Percentiles rank a stretch among this genome's conserved stretches.
Conservation (phyloP, 495 filamentous ascomycete genomes). For the Aspergillus incahuasiensis region DNA sequence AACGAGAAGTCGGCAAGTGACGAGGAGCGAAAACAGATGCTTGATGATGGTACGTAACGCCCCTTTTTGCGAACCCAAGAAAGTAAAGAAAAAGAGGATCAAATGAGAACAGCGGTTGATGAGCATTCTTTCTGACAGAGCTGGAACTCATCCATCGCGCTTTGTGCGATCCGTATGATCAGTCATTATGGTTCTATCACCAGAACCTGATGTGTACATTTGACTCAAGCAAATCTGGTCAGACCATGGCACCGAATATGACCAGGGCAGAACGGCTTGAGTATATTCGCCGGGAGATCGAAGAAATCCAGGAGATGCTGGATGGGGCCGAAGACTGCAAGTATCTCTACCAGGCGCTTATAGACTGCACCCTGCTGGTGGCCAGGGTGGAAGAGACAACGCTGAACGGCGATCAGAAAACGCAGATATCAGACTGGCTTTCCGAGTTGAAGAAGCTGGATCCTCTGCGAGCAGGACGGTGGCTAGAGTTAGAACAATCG, state of each 20-base stretch:
- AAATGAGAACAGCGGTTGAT: neutral
- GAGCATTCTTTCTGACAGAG: constrained; percentile 42
- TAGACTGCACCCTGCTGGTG: constrained; percentile 49
- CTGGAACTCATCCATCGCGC: constrained; percentile 68
- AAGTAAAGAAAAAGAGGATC: constrained; percentile 9
- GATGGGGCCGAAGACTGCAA: constrained; percentile 72
- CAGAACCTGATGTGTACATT: constrained; percentile 68
- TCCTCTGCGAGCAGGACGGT: constrained; percentile 63
- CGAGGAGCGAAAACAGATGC: constrained; percentile 56
- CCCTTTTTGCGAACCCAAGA: neutral
- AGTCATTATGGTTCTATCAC: constrained; percentile 96
- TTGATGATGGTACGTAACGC: constrained; percentile 60
- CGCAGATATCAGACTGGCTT: constrained; percentile 56
- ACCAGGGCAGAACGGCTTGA: constrained; percentile 55
- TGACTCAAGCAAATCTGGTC: constrained; percentile 43
- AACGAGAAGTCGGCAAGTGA: constrained; percentile 61
- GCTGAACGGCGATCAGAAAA: constrained; percentile 35
- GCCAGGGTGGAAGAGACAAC: constrained; percentile 32
- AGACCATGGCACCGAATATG: constrained; percentile 60
- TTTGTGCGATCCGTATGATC: constrained; percentile 84
- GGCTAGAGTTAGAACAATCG: constrained; percentile 55
- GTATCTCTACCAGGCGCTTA: constrained; percentile 73
- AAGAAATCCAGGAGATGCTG: constrained; percentile 64
- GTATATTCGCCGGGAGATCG: constrained; percentile 65
- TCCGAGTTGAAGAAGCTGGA: constrained; percentile 60